Percentiles rank a stretch among this genome's conserved stretches.
phyloP scores from a whole-genome alignment of 108 stramenopile species.

The Nitzschia sp. region DNA sequence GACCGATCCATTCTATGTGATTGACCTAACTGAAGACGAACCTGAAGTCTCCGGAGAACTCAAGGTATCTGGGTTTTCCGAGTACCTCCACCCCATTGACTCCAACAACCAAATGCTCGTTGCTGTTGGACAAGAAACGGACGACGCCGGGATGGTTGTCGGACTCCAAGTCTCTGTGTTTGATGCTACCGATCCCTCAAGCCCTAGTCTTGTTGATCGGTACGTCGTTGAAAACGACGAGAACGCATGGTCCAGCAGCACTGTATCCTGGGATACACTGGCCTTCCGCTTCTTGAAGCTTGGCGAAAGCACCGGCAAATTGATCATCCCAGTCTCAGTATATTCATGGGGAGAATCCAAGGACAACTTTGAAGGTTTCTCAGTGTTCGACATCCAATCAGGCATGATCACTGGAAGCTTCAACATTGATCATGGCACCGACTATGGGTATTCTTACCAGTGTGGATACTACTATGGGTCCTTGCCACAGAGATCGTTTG shows the following conservation, averaged over 20 bases:
- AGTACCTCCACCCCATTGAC: slow-evolving; percentile 55
- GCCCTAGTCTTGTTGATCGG: slow-evolving; percentile 28
- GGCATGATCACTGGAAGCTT: slow-evolving; percentile 30
- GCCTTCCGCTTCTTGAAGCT: slow-evolving; percentile 49
- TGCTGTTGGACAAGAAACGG: slow-evolving; percentile 54
- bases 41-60: slow-evolving; percentile 40
- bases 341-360: slow-evolving; percentile 9
- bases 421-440: slow-evolving; percentile 35
- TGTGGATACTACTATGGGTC: slow-evolving; percentile 27
- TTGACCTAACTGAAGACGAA: slow-evolving; percentile 35
- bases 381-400: slow-evolving; percentile 37
- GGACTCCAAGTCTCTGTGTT: slow-evolving; percentile 54
- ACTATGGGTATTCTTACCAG: background rate
- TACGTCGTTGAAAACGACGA: slow-evolving; percentile 28
- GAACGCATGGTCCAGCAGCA: slow-evolving; percentile 29
- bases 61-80: slow-evolving; percentile 54
- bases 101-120: slow-evolving; percentile 36
- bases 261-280: slow-evolving; percentile 43
- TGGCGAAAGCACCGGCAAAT: slow-evolving; percentile 17
- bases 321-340: slow-evolving; percentile 46
- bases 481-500: slow-evolving; percentile 42
- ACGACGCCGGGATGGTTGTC: slow-evolving; percentile 30
- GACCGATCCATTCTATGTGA: slow-evolving; percentile 54
- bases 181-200: slow-evolving; percentile 32
- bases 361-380: slow-evolving; percentile 51